phyloP scores from a whole-genome alignment of 805 yeast species.

The Pichia ethanolica region DNA sequence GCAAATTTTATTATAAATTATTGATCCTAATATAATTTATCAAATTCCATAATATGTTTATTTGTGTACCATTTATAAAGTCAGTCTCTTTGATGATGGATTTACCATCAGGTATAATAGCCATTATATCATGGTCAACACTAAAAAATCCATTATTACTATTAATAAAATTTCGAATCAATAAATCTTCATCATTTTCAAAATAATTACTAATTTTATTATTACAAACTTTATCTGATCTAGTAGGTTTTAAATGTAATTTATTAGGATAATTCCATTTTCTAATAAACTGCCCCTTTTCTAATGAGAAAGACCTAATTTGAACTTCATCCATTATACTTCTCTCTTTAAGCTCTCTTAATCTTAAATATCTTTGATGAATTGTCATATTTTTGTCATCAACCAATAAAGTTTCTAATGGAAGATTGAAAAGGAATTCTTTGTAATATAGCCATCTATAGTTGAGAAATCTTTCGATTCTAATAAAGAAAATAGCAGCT shows the following conservation, averaged over 20 bases:
- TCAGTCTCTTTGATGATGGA: no score
- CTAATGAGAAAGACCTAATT: background rate
- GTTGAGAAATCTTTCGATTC: slow-evolving; percentile 4
- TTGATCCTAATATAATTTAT: no score
- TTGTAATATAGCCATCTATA: background rate
- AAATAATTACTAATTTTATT: background rate
- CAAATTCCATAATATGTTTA: no score
- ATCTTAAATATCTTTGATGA: background rate
- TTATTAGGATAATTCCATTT: slow-evolving; percentile 2
- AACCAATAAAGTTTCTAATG: background rate
- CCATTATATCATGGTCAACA: no score
- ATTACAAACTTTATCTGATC: background rate
- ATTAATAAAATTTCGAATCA: no score
- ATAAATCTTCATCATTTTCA: background rate
- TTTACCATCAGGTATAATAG: no score
- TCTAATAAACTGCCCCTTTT: slow-evolving; percentile 6
- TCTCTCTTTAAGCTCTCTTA: background rate
- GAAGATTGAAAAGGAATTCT: background rate
- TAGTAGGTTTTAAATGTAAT: background rate
- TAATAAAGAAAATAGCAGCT: slow-evolving; percentile 3
- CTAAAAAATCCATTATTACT: no score
- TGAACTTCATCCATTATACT: background rate
- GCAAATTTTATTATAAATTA: no score
- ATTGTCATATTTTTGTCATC: background rate
- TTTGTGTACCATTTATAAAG: no score